Evolutionary conservation across 768 basidiomycete genomes (phyloP), one percentile per base, ranked within the genome.

Genomic region (Mycena polygramma): DNA sequence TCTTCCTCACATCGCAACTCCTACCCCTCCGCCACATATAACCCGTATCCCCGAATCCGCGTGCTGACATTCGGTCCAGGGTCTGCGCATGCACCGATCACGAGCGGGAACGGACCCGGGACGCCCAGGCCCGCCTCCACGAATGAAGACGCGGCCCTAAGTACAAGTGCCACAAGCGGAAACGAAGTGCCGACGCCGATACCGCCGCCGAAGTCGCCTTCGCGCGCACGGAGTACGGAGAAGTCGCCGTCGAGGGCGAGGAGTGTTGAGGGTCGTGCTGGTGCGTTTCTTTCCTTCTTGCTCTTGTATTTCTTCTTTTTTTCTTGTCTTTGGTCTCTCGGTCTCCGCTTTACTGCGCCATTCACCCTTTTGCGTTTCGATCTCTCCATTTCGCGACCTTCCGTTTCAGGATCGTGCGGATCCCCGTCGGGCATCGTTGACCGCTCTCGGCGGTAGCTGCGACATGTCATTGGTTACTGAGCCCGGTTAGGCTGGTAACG

Each of bases 11-110:
- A 17, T 14, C 41, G 11, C 41, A 10, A 41, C 41, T 13, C 17
- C 58, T 2, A 19, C 37, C 20, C 55, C 22, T 37, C 7, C 20
- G 8, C 36, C 43, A 22, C 61, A 15, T 45, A 49, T 24, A n/a
- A 22, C 57, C 5, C 63, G n/a, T 62, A 15, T 36, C 62, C 22
- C 22, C 62, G 62, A 24, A 39, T 53, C 24, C 62, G 62, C 37
- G 22, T 30, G 52, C 62, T 63, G 49, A 63, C 62, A 17, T 41
- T 63, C 24, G 48, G 48, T 8, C 62, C 48, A 52, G 62, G 37
- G 17, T 52, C 51, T 10, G 20, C 51, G 37, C 55, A 57, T 41
- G 39, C 55, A 7, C 37, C 11, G 1, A 39, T 39, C 14, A 22
- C n/a, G 36, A 14, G 7, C 10, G n/a, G 9, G 55, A 20, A 48